Conservation (phyloP, 805 yeast species). For the Kuraishia borneana region DNA sequence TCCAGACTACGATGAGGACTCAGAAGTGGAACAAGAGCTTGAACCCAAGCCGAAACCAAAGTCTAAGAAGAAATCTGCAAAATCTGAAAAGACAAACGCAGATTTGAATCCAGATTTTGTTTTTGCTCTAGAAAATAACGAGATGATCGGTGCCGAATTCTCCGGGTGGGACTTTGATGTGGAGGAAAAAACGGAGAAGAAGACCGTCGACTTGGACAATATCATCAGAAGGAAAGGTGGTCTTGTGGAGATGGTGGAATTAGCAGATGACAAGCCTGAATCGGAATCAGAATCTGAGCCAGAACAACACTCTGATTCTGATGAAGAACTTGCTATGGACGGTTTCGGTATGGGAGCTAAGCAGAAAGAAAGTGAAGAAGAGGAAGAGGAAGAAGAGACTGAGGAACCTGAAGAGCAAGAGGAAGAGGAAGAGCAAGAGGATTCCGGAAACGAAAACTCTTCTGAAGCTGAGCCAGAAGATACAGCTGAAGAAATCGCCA, state of each 20-base stretch:
- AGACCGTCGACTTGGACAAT: slow-evolving; percentile 77
- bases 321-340: slow-evolving; percentile 23
- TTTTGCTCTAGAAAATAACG: slow-evolving; percentile 45
- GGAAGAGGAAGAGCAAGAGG: slow-evolving; percentile 12
- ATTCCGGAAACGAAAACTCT: slow-evolving; percentile 10
- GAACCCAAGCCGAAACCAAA: background rate
- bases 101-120: slow-evolving; percentile 29
- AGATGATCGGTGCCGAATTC: slow-evolving; percentile 32
- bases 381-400: slow-evolving; percentile 12
- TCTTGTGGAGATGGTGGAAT: slow-evolving; percentile 41
- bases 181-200: slow-evolving; percentile 22
- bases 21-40: slow-evolving; percentile 27
- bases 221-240: slow-evolving; percentile 87
- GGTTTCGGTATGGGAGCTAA: slow-evolving; percentile 26
- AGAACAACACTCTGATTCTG: slow-evolving; percentile 23
- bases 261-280: slow-evolving; percentile 21
- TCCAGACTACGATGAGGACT: slow-evolving; percentile 21
- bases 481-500: slow-evolving; percentile 72
- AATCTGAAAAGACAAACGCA: background rate
- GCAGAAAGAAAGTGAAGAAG: slow-evolving; percentile 16
- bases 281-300: slow-evolving; percentile 28
- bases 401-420: slow-evolving; percentile 22
- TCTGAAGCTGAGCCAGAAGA: slow-evolving; percentile 30
- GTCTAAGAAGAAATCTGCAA: background rate
- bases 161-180: slow-evolving; percentile 82